Evolutionary conservation across 192 early-diverging fungal species (phyloP), one percentile per base, ranked within the genome.

Genomic region (Linnemannia exigua): DNA sequence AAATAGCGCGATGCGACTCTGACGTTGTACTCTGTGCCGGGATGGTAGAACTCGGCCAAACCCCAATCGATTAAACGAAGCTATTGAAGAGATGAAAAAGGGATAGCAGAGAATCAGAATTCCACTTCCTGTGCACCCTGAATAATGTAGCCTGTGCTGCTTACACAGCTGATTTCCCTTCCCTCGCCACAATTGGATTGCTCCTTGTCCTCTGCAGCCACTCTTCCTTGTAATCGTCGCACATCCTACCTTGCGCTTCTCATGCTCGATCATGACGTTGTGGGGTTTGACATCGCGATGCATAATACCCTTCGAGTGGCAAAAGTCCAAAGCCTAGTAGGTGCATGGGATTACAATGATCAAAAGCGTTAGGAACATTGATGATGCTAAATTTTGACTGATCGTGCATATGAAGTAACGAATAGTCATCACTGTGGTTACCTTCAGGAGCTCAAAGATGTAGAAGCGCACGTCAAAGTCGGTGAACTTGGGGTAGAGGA

Each of bases 201-300:
- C 58, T 31, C 28, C 22, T 63, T 63, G 25, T 63, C 58, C 58
- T 63, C 25, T 15, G 58, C 2, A 25, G 31, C 28, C 28, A 31
- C 2, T 63, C 52, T 16, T 25, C 58, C 58, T 63, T 28, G 58
- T 63, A 31, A 16, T 8, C 38, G 67, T 31, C 58, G 58, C 25
- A 54, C n/a, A 63, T 63, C 28, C 47, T 85, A 92, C 91, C 84
- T 94, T 95, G 76, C 97, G 94, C 87, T 96, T 95, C 87, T 96
- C 95, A 80, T 99, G 98, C 87, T 99, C 98, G 85, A 99, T 99
- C 98, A 99, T 99, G 33, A 99, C 97, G 76, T 99, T 99, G 90
- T 98, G 98, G 31, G 99, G 99, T 88, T 99, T 99, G 80, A 99
- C 98, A 88, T 99, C 98, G 67, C 98, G 94, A 88, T 99, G 99